Percentiles rank a stretch among this genome's conserved stretches.
Evolutionary conservation across 208 protist genomes (phyloP).

Genomic region (Crithidia expoeki): DNA sequence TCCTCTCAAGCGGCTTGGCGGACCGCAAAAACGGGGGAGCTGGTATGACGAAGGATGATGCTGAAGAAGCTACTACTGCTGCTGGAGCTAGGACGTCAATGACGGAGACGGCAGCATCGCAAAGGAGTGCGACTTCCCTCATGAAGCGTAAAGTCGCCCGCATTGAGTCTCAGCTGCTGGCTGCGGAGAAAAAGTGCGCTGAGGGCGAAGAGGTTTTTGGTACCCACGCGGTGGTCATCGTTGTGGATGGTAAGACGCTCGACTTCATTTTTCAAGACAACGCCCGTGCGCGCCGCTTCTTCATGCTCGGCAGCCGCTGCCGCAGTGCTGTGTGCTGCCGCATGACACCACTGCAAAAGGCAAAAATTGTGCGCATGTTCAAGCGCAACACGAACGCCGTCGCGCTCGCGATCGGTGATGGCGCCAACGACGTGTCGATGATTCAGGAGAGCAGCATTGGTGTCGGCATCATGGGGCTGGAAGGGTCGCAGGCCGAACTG

Average conservation of each 20-base stretch:
- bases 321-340: slow-evolving; percentile 84
- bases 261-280: slow-evolving; percentile 69
- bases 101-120: background rate
- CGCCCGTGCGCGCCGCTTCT: slow-evolving; percentile 57
- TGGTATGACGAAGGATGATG: background rate
- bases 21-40: background rate
- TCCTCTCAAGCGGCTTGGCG: background rate
- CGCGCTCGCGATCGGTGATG: slow-evolving; percentile 84
- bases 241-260: slow-evolving; percentile 79
- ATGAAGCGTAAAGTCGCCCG: slow-evolving; percentile 21
- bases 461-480: slow-evolving; percentile 95
- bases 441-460: slow-evolving; percentile 95
- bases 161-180: slow-evolving; percentile 39
- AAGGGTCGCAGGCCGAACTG: slow-evolving; percentile 94
- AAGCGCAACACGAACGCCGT: slow-evolving; percentile 53
- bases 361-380: slow-evolving; percentile 74
- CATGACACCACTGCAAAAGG: slow-evolving; percentile 86
- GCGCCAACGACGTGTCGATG: slow-evolving; percentile 94
- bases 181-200: slow-evolving; percentile 32
- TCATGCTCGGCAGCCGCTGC: slow-evolving; percentile 60
- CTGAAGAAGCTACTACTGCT: too few relatives aligned
- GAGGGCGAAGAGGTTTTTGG: slow-evolving; percentile 18
- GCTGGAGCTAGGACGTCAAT: background rate
- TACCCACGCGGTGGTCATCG: slow-evolving; percentile 51
- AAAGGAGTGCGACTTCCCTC: background rate